phyloP scores from a whole-genome alignment of 192 early-diverging fungal species.

The Dissophora globulifera region DNA sequence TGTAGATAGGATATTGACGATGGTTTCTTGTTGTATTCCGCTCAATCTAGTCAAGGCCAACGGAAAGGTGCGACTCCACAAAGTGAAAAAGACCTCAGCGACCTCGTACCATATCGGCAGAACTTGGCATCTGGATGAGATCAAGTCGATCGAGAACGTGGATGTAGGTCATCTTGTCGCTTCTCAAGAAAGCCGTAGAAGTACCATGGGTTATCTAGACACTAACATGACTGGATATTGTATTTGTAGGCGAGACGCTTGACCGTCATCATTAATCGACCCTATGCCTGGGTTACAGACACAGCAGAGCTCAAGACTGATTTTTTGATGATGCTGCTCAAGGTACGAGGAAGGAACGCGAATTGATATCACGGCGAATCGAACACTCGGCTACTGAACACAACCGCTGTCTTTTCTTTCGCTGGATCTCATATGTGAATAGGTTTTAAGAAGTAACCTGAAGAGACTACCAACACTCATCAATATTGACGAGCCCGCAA shows the following conservation, averaged over 20 bases:
- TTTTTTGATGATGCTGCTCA: constrained; percentile 58
- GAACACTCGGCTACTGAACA: too few relatives aligned
- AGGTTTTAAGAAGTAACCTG: constrained; percentile 56
- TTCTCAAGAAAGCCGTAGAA: too few relatives aligned
- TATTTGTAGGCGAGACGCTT: constrained; percentile 56
- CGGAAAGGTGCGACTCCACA: constrained; percentile 59
- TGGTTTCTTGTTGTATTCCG: constrained; percentile 1
- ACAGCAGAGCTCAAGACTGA: constrained; percentile 57
- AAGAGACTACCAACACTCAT: constrained; percentile 59
- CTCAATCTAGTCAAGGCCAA: constrained; percentile 44
- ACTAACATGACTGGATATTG: not conserved
- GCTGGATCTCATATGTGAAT: not conserved
- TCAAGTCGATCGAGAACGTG: constrained; percentile 58
- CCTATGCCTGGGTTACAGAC: constrained; percentile 65
- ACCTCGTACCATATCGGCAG: constrained; percentile 65
- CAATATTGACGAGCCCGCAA: constrained; percentile 59
- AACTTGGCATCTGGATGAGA: constrained; percentile 66
- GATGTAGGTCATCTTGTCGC: too few relatives aligned
- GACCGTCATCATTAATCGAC: constrained; percentile 60
- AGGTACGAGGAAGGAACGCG: too few relatives aligned
- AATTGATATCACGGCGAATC: too few relatives aligned
- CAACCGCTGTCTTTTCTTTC: too few relatives aligned
- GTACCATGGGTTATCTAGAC: too few relatives aligned
- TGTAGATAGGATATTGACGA: too few relatives aligned
- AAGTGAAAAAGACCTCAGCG: constrained; percentile 60